Evolutionary conservation across 139 green algal species (phyloP), one percentile per base, ranked within the genome.

Genomic region (Coelastrella sp.): DNA sequence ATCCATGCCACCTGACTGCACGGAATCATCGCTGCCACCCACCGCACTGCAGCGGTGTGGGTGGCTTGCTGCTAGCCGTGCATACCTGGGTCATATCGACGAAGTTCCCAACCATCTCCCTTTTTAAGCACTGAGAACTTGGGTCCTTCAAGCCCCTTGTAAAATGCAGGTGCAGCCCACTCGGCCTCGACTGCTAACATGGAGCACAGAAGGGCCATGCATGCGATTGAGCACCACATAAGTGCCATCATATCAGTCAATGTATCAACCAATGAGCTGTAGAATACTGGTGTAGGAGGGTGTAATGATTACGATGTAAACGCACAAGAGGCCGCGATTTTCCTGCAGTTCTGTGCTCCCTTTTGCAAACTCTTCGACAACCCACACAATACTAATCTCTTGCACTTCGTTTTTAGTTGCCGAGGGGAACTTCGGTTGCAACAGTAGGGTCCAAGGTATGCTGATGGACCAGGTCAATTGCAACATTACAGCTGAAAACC

Each of bases 21-120:
- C 35, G 10, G 59, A 70, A 70, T 70, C 12, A 70, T 70, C 15
- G 5, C 15, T 17, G 15, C 63, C 63, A 70, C 63, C 63, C 63
- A 17, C 12, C 15, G 63, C 63, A 70, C 12, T 22, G 63, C 63
- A 70, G 12, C 12, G 12, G 63, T 22, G 63, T 22, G 63, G 63
- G 15, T 80, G 17, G 7, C 73, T 24, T 15, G 20, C n/a, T 80
- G 17, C 14, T 24, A 15, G 20, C 7, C 20, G 63, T 19, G 27
- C 84, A 8, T 35, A 88, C 84, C 20, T 78, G 66, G 84, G 49
- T 88, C 84, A 72, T 88, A 88, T 68, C 84, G 27, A 10, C 84
- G 66, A 20, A 88, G 68, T 68, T 88, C 84, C 7, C 78, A 68
- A 35, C 61, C 61, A 25, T 80, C 68, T 4, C 68, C 68, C 35